phyloP scores from a whole-genome alignment of 345 rosid genomes.

The Diplotaxis tenuifolia region DNA sequence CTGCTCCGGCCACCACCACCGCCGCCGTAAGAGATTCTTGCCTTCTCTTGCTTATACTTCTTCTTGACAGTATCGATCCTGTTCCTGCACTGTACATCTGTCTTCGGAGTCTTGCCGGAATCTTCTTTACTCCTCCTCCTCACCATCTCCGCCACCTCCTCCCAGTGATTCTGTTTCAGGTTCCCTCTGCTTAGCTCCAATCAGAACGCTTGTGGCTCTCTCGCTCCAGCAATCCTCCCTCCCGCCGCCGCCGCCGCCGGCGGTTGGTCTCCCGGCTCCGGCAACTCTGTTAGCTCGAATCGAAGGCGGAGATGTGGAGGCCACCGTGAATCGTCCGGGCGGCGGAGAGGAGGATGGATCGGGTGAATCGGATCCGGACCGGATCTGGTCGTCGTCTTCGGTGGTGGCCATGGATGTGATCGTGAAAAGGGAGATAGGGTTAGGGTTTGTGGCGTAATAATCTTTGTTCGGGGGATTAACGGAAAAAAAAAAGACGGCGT shows the following conservation, averaged over 20 bases:
- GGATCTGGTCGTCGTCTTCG: constrained; percentile 61
- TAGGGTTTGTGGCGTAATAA: constrained; percentile 35
- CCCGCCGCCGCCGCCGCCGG: constrained; percentile 57
- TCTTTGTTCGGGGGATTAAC: constrained; percentile 33
- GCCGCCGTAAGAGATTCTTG: constrained; percentile 52
- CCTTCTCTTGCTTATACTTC: constrained; percentile 86
- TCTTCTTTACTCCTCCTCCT: constrained; percentile 70
- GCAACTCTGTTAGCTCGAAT: constrained; percentile 28
- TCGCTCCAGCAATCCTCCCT: constrained; percentile 99
- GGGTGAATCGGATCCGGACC: constrained; percentile 41
- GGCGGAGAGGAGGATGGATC: constrained; percentile 36
- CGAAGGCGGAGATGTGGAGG: constrained; percentile 39
- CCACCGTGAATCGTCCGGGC: constrained; percentile 50
- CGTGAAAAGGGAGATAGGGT: constrained; percentile 21
- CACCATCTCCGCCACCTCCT: constrained; percentile 90
- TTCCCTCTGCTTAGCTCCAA: constrained; percentile 95
- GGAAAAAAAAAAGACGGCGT: constrained; percentile 58
- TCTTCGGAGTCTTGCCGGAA: constrained; percentile 60
- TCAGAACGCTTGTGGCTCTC: constrained; percentile 70
- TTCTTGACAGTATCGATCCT: constrained; percentile 54
- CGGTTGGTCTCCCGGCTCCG: constrained; percentile 40
- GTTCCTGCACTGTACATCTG: constrained; percentile 82
- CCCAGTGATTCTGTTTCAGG: constrained; percentile 95
- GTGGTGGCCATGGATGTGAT: constrained; percentile 48
- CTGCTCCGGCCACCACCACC: constrained; percentile 55